Conservation (phyloP, 1,284 basidiomycete genomes). For the Testicularia cyperi region DNA sequence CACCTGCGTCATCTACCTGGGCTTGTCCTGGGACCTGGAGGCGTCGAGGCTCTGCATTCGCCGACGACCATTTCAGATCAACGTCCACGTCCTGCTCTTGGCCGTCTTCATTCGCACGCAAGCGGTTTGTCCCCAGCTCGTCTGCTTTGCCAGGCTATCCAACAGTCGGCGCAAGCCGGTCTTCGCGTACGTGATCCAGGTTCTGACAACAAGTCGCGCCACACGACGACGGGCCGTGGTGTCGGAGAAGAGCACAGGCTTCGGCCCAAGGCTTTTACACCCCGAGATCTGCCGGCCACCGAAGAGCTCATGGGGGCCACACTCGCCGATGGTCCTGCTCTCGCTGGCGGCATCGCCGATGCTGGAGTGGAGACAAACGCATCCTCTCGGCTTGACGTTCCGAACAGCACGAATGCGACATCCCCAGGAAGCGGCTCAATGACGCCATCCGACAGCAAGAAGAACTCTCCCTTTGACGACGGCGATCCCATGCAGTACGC, state of each 20-base stretch:
- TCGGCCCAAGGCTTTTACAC: conserved; percentile 6
- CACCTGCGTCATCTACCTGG: too few relatives aligned
- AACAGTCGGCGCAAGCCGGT: conserved; percentile 34
- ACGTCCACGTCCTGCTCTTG: conserved; percentile 5
- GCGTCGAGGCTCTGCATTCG: conserved; percentile 13
- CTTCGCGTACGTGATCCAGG: conserved; percentile 27
- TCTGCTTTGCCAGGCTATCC: conserved; percentile 38
- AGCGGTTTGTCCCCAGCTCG: conserved; percentile 36
- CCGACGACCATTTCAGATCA: neutral
- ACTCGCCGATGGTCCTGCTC: too few relatives aligned
- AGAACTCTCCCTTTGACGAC: conserved; percentile 35
- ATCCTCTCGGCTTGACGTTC: neutral
- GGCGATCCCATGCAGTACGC: conserved; percentile 41
- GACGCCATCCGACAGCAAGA: conserved; percentile 30
- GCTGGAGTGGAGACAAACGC: too few relatives aligned
- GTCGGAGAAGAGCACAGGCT: conserved; percentile 17
- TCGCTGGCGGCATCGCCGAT: too few relatives aligned
- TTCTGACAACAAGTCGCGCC: too few relatives aligned
- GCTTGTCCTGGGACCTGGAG: conserved; percentile 19
- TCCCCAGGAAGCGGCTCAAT: conserved; percentile 18
- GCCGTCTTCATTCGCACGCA: conserved; percentile 29
- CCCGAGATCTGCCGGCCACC: too few relatives aligned
- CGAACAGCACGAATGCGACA: neutral
- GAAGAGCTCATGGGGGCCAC: too few relatives aligned
- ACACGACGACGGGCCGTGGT: too few relatives aligned